These are phyloP conservation scores for Rheum nobile DNA, from an alignment of 148 eudicot genomes.

Conservation along the genomic window DNA sequence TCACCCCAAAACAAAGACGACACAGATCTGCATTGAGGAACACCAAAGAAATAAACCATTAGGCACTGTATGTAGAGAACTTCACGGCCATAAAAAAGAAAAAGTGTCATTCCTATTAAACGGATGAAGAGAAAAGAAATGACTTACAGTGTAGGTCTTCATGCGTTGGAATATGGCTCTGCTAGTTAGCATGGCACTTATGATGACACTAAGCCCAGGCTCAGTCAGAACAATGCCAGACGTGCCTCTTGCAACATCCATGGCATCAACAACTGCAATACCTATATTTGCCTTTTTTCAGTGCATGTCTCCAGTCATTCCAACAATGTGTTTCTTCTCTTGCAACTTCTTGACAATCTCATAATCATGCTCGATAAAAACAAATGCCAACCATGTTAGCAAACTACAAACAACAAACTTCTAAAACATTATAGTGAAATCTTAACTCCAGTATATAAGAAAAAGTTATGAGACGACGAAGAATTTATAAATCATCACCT, in stretches of 20 bases:
- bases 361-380: slow-evolving; percentile 66
- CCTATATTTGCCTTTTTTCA: too few relatives aligned
- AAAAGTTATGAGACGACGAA: background rate
- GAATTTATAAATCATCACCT: slow-evolving; percentile 22
- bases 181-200: too few relatives aligned
- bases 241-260: too few relatives aligned
- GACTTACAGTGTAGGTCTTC: too few relatives aligned
- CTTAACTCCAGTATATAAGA: background rate
- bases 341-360: slow-evolving; percentile 95
- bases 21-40: slow-evolving; percentile 59
- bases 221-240: too few relatives aligned
- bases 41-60: slow-evolving; percentile 8
- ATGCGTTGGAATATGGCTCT: too few relatives aligned
- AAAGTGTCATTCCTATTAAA: background rate
- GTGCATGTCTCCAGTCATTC: slow-evolving; percentile 94
- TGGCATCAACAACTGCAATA: too few relatives aligned
- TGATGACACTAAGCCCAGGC: too few relatives aligned
- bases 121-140: slow-evolving; percentile 3
- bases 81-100: background rate
- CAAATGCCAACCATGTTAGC: background rate
- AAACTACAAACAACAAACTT: background rate
- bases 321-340: slow-evolving; percentile 90
- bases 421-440: background rate
- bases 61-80: background rate
- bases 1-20: too few relatives aligned